Base-by-base conservation (phyloP, 2,329 filamentous ascomycete species). In the Dactylonectria estremocensis region DNA sequence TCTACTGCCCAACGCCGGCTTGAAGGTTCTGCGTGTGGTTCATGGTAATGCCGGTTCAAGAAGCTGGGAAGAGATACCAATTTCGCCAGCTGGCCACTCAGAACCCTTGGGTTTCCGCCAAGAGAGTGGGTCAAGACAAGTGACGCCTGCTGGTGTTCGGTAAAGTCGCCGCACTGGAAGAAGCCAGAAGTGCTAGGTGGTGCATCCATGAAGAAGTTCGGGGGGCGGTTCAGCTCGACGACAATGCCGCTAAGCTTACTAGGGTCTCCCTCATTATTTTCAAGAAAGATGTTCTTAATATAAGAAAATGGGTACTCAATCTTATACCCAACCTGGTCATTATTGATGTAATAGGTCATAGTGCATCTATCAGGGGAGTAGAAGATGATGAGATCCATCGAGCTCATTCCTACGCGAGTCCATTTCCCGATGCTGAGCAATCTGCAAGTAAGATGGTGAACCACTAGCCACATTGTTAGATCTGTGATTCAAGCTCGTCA, bases 311-410 rank as follows among this genome's bases (percentile, higher is more conserved):
- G 95, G 77, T 98, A 99, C 83, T 99, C 96, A 79, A 99, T 98
- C 88, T 99, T 99, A 87, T 98, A 99, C 22, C 96, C 96, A 40
- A 95, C 95, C 74, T 96, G 95, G 79, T 99, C 96, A 80, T 98
- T 98, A 88, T 99, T 98, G 88, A 99, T 99, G 86, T 99, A 99
- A 83, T 99, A 99, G 22, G 96, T 99, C 88, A 99, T 95, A 79
- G 94, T 97, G 75, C 95, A 95, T 85, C 98, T 98, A 80, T 98
- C 95, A 4, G 95, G 95, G 1, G 95, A 98, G 84, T 98, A 99
- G 83, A 99, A 99, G 77, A 99, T 93, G 82, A 99, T 97, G 66
- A 99, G 87, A 77, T 99, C 96, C 96, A 99, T 98, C 24, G 95
- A 94, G 83, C 95, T 98, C 82, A 98, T 96, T 67, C 95, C 95